Evolutionary conservation across 208 protist genomes (phyloP), one percentile per base, ranked within the genome.

Genomic region (Crithidia sp.): DNA sequence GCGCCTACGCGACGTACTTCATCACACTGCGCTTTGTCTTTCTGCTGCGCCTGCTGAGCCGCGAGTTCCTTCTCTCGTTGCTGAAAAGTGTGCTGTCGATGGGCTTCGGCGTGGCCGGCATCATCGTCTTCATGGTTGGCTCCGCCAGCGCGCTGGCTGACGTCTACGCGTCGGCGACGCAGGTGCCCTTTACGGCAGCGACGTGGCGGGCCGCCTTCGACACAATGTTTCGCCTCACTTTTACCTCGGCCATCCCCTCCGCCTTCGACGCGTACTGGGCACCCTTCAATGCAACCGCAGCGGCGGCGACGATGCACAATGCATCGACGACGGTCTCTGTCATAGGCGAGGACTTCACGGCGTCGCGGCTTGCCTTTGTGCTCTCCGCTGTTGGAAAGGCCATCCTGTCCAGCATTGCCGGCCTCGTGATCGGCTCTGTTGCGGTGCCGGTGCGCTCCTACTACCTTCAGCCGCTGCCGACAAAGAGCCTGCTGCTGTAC

Each of bases 11-110:
- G 7, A 77, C 82, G 10, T 88, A 73, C 62, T 89, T 95, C 61
- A 77, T 95, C 47, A 88, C 86, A 5, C 40, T 89, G 28, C 87
- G 89, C 43, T 92, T 90, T 64, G 58, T 81, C 10, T 81, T 95
- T 55, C 44, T 95, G 17, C 74, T 95, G 28, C 86, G 85, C 37
- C 59, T 92, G 19, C 71, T 92, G 40, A 83, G 85, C 12, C 79
- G 87, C 6, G 83, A 85, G 72, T 87, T 87, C 73, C 43, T 87
- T 13, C 71, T 92, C 40, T 70, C 76, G 40, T 40, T 95, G 43
- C 60, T 82, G 37, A 14, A 68, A 39, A 67, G 78, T 5, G 67
- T 70, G 2, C 52, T 77, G 0, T 64, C 84, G 0, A 73, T 91
- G 7, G 44, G 77, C 4, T 84, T 76, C 61, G 74, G 76, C 47